Percentiles rank a stretch among this genome's conserved stretches.
Conservation (phyloP, 805 yeast species). For the Kodamaea restingae region DNA sequence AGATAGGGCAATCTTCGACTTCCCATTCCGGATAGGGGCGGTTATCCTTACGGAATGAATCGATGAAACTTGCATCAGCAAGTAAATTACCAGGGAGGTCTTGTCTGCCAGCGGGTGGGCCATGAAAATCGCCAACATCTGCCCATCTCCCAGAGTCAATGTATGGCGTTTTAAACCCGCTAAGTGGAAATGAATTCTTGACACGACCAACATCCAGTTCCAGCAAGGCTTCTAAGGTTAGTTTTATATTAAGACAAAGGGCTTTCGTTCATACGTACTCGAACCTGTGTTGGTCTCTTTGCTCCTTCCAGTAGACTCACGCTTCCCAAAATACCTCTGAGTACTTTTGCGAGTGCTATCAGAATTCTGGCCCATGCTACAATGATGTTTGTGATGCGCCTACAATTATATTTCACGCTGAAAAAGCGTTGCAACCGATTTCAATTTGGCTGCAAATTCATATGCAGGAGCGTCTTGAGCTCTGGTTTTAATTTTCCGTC, state of each 20-base stretch:
- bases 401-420: too few species aligned
- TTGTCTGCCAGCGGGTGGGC: conserved; percentile 20
- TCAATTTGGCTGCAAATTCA: not conserved
- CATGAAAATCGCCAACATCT: conserved; percentile 20
- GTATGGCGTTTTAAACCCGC: conserved; percentile 45
- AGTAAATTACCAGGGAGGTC: conserved; percentile 31
- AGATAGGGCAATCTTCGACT: conserved; percentile 42
- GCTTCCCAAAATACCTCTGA: too few species aligned
- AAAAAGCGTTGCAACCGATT: not conserved
- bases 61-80: conserved; percentile 40
- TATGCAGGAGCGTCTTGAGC: not conserved
- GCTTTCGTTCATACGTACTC: too few species aligned
- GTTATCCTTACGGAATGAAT: conserved; percentile 39
- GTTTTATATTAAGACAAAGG: not conserved
- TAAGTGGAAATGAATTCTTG: conserved; percentile 17
- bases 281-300: too few species aligned
- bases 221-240: not conserved
- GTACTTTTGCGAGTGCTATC: too few species aligned
- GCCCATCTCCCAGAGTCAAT: conserved; percentile 27
- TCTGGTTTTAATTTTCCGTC: not conserved
- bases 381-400: not conserved
- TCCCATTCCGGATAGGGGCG: conserved; percentile 59
- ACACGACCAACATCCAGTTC: conserved; percentile 2
- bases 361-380: not conserved
- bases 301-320: too few species aligned